Evolutionary conservation across 2,329 filamentous ascomycete species (phyloP).

Genomic region (Paecilomyces variotii): DNA sequence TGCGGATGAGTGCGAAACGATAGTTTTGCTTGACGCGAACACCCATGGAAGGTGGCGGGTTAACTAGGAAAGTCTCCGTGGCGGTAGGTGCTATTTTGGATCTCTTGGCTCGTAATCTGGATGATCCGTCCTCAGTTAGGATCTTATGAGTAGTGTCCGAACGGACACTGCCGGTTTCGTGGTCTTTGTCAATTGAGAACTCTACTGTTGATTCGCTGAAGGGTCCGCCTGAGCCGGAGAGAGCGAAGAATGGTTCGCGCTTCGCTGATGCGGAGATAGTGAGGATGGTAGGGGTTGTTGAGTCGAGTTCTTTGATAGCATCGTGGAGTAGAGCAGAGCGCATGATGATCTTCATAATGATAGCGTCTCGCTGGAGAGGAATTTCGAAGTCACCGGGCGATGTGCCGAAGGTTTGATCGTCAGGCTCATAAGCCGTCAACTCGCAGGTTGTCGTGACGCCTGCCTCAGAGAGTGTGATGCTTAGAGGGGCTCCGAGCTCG

Average conservation of each 20-base stretch:
- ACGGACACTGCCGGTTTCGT: constrained; percentile 14
- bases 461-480: constrained; percentile 76
- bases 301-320: constrained; percentile 46
- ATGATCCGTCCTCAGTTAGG: constrained; percentile 29
- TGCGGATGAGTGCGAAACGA: constrained; percentile 78
- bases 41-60: constrained; percentile 45
- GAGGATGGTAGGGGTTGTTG: constrained; percentile 64
- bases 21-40: constrained; percentile 69
- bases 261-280: constrained; percentile 57
- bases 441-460: constrained; percentile 85
- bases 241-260: constrained; percentile 60
- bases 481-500: constrained; percentile 67
- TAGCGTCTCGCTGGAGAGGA: constrained; percentile 71
- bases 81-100: constrained; percentile 34
- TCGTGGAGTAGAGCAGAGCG: constrained; percentile 47
- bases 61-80: constrained; percentile 47
- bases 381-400: constrained; percentile 45
- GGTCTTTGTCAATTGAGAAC: constrained; percentile 44
- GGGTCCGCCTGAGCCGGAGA: constrained; percentile 56
- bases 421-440: constrained; percentile 77
- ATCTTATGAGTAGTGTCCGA: constrained; percentile 23
- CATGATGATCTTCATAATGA: constrained; percentile 94
- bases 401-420: constrained; percentile 52
- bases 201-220: constrained; percentile 55
- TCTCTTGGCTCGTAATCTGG: constrained; percentile 22